These are phyloP conservation scores for Geotrichum siamense DNA, from an alignment of 1,139 yeast species.

Conservation along the genomic window DNA sequence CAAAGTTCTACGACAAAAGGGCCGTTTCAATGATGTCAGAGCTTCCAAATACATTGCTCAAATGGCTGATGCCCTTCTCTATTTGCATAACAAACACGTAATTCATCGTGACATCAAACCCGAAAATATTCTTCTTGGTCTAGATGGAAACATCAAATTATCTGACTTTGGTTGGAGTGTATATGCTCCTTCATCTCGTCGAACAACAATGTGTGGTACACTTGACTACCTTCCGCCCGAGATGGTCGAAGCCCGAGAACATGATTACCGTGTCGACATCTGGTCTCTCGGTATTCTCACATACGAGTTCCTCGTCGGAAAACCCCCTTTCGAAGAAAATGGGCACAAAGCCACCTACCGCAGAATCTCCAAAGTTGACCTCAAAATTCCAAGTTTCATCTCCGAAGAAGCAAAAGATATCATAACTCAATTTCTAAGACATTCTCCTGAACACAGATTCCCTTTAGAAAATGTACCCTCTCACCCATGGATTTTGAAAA, in stretches of 20 bases:
- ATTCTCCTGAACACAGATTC: slow-evolving; percentile 62
- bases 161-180: slow-evolving; percentile 98
- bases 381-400: slow-evolving; percentile 62
- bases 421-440: slow-evolving; percentile 52
- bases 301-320: slow-evolving; percentile 81
- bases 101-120: slow-evolving; percentile 93
- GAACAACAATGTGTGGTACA: slow-evolving; percentile 91
- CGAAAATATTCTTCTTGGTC: slow-evolving; percentile 73
- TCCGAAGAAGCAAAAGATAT: slow-evolving; percentile 72
- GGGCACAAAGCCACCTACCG: slow-evolving; percentile 68
- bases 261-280: slow-evolving; percentile 72
- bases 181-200: slow-evolving; percentile 46
- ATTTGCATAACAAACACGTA: slow-evolving; percentile 69
- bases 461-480: slow-evolving; percentile 51
- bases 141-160: slow-evolving; percentile 65
- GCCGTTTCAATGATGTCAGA: slow-evolving; percentile 59
- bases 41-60: slow-evolving; percentile 80
- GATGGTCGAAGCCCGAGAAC: slow-evolving; percentile 78
- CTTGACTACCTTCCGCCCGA: slow-evolving; percentile 93
- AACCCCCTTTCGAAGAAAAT: slow-evolving; percentile 82
- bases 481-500: slow-evolving; percentile 79
- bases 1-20: slow-evolving; percentile 54
- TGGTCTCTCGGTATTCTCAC: slow-evolving; percentile 91
- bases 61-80: slow-evolving; percentile 68
- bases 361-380: slow-evolving; percentile 69